These are phyloP conservation scores for Sicyos baderoa DNA, from an alignment of 306 rosid species.

Conservation along the genomic window DNA sequence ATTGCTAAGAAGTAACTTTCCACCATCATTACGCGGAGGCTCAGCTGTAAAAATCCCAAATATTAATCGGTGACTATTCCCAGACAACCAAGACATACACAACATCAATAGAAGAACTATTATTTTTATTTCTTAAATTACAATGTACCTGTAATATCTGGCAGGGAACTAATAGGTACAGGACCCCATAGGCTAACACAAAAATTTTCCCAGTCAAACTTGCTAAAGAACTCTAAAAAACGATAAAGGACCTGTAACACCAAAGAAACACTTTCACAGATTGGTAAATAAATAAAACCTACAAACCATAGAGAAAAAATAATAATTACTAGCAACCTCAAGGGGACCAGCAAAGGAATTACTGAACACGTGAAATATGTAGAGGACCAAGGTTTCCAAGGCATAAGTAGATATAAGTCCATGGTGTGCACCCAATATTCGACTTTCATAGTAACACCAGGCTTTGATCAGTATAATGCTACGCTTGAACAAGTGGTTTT, in stretches of 20 bases:
- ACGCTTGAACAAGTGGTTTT: constrained; percentile 90
- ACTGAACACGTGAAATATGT: constrained; percentile 91
- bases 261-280: constrained; percentile 23
- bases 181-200: constrained; percentile 98
- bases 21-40: constrained; percentile 89
- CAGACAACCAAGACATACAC: background rate
- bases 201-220: constrained; percentile 97
- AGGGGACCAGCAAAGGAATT: constrained; percentile 96
- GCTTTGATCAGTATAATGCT: constrained; percentile 96
- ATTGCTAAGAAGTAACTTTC: constrained; percentile 81
- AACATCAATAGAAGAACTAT: background rate
- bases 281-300: constrained; percentile 17
- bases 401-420: constrained; percentile 98
- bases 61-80: constrained; percentile 16
- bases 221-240: constrained; percentile 89
- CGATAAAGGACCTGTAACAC: constrained; percentile 74
- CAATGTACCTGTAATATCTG: constrained; percentile 79
- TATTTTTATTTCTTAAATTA: background rate
- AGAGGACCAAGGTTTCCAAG: constrained; percentile 94
- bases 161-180: constrained; percentile 78
- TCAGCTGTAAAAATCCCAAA: constrained; percentile 49
- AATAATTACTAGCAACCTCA: constrained; percentile 53
- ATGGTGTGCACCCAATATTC: constrained; percentile 98
- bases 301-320: constrained; percentile 8
- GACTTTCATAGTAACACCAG: constrained; percentile 99